phyloP scores from a whole-genome alignment of 148 eudicot genomes.

The Arbutus unedo region DNA sequence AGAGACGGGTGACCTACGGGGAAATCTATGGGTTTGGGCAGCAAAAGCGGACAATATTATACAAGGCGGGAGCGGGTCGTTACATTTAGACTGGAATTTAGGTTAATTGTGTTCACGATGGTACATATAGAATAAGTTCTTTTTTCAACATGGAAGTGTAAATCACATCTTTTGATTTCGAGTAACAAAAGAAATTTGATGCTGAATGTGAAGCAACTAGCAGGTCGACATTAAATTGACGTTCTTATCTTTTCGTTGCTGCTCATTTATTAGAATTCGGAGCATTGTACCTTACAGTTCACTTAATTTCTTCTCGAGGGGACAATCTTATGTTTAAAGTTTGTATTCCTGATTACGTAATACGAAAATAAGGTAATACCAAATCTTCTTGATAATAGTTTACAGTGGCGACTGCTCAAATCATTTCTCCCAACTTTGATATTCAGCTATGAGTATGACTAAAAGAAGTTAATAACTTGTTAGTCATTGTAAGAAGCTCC shows the following conservation, averaged over 20 bases:
- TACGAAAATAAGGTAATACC: background rate
- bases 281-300: background rate
- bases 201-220: constrained; percentile 2
- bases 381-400: background rate
- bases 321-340: background rate
- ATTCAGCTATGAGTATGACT: background rate
- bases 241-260: background rate
- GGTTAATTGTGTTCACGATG: background rate
- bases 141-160: background rate
- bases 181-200: background rate
- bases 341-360: background rate
- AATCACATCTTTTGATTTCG: background rate
- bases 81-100: background rate
- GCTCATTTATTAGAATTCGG: background rate
- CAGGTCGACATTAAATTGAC: background rate
- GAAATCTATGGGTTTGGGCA: too few relatives aligned
- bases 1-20: too few relatives aligned
- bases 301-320: background rate
- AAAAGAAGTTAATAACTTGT: background rate
- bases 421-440: background rate
- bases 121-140: background rate
- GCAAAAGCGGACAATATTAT: too few relatives aligned
- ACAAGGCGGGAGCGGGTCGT: too few relatives aligned
- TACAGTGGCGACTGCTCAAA: background rate
- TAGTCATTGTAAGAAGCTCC: background rate